Evolutionary conservation across 805 yeast genomes (phyloP).

Genomic region (Suhomyces xylopsoci): DNA sequence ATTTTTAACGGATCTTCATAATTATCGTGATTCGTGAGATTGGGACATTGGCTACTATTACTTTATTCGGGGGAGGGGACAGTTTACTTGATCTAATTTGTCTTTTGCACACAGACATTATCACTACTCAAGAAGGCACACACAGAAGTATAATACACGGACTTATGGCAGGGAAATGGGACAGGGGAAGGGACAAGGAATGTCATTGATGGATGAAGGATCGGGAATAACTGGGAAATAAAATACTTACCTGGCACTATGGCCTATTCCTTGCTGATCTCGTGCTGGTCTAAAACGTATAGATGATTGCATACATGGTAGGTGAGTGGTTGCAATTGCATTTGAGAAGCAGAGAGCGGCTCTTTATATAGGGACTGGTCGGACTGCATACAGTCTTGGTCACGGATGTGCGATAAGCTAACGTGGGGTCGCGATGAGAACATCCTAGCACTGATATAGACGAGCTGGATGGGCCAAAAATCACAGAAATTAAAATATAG

Average conservation of each 20-base stretch:
- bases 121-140: background rate
- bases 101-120: background rate
- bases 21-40: background rate
- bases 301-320: constrained; percentile 3
- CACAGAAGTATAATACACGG: constrained; percentile 1
- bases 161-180: background rate
- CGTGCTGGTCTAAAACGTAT: constrained; percentile 6
- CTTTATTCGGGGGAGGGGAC: background rate
- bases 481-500: background rate
- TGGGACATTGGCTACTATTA: background rate
- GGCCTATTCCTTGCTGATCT: constrained; percentile 2
- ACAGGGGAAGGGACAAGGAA: background rate
- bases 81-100: background rate
- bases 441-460: background rate
- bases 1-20: background rate
- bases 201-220: background rate
- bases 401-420: background rate
- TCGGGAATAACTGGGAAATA: background rate
- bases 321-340: background rate
- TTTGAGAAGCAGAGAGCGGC: background rate
- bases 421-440: background rate
- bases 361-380: background rate
- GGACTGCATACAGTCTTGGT: background rate
- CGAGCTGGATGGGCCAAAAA: background rate
- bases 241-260: constrained; percentile 2